Evolutionary conservation across 768 basidiomycete genomes (phyloP), one percentile per base, ranked within the genome.

Genomic region (Calocybe indica): DNA sequence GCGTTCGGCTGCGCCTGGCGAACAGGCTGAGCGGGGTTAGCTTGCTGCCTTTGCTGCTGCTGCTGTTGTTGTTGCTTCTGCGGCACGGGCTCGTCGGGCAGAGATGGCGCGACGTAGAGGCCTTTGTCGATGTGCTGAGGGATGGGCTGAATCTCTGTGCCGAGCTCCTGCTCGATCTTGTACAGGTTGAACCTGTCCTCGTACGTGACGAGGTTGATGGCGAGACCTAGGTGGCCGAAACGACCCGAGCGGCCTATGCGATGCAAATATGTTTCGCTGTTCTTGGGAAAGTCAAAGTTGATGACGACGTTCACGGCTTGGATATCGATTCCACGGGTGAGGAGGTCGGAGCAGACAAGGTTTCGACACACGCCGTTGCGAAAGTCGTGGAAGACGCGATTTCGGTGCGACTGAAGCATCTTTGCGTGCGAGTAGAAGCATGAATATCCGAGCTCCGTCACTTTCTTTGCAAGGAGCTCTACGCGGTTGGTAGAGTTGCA

Each of bases 361-460:
- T 99, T 99, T 58, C 95, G 86, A 75, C 95, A 97, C 40, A 93
- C 92, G 54, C 95, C 95, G 61, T 91, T 92, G 54, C 96, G 85
- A 83, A 99, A 99, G 70, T 98, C 95, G 75, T 99, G 95, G 81
- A 99, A 99, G 56, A 99, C 95, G 62, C 95, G 91, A 70, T 99
- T 99, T 51, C 95, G 92, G 70, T 98, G 92, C 31, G 88, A 86
- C 71, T 99, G 95, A 10, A 97, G 83, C 95, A 99, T 99, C 74
- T 94, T 95, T 45, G 95, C 95, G 66, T 99, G 95, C 43, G 95
- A 98, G 77, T 96, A 99, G 83, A 99, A 99, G 76, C 95, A 99
- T 38, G 95, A 99, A 66, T 98, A 99, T 55, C 95, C 95, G 45
- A 97, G 85, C 62, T 99, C 96, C 9, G 95, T 99, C 58, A 99